Base-by-base conservation (phyloP, 2,329 filamentous ascomycete species). In the Alternaria ventricosa region DNA sequence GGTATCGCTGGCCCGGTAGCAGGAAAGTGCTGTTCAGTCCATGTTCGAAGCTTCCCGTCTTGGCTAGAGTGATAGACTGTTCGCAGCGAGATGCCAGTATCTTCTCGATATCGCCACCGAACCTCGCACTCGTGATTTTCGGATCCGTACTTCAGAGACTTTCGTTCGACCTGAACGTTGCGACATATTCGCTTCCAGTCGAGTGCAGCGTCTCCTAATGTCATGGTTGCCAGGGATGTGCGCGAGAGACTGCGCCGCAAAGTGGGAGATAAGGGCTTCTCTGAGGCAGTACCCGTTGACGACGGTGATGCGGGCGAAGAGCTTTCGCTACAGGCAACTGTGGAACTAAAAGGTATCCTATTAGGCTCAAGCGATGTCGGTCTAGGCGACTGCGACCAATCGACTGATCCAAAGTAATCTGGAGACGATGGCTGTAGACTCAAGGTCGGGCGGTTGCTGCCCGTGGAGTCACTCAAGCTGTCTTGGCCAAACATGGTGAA, bases 1-100 rank as follows among this genome's bases (percentile, higher is more conserved):
- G 76, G 76, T 25, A 77, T 77, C 13, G 71, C 71, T 1, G 74
- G 76, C 3, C 74, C 74, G 2, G 72, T 74, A 15, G 75, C 71
- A 2, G 70, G 73, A n/a, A 78, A 78, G 27, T 71, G 61, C 60
- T 78, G 76, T 30, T 62, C 66, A 13, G 64, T 71, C 74, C 75
- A 78, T 3, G 65, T 51, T 23, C 57, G 59, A 11, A 54, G 45
- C 23, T 73, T 72, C 12, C 62, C 57, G 22, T 70, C 68, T 53
- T 70, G 67, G 18, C 58, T 59, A 2, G 72, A 75, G 12, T 68
- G 65, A 57, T 75, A 75, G 3, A 73, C 61, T 4, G 73, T 66
- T 6, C 72, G 71, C 18, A 77, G 62, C 6, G 65, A 63, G 22
- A 77, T 70, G 0, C 74, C 75, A 12, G 67, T 64, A 28, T 78